A percentile compares a stretch with the other conserved stretches of the same genome.
Evolutionary conservation across 306 rosid genomes (phyloP).

Genomic region (Cucumis melo): DNA sequence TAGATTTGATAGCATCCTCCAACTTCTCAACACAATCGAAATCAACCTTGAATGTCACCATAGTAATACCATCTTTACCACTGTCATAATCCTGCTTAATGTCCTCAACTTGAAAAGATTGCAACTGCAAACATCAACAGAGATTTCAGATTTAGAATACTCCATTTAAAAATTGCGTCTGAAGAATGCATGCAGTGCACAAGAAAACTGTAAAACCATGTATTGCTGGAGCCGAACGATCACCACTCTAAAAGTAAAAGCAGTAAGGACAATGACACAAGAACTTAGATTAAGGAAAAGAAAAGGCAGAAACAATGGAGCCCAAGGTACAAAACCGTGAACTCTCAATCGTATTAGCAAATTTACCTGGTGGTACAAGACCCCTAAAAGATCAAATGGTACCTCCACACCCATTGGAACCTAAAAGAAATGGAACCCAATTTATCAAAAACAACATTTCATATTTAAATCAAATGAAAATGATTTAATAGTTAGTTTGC

Average conservation of each 20-base stretch:
- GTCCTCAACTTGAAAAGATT: slow-evolving; percentile 56
- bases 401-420: slow-evolving; percentile 87
- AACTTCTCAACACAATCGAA: slow-evolving; percentile 63
- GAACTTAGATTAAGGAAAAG: neutral
- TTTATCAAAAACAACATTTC: neutral
- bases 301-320: neutral
- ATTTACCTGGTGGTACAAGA: slow-evolving; percentile 68
- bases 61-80: slow-evolving; percentile 60
- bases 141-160: neutral
- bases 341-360: slow-evolving; percentile 5
- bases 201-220: neutral
- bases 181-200: neutral
- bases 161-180: neutral
- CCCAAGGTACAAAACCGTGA: neutral
- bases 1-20: slow-evolving; percentile 71
- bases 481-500: neutral
- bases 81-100: slow-evolving; percentile 76
- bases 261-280: neutral
- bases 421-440: slow-evolving; percentile 19
- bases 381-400: slow-evolving; percentile 67
- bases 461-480: neutral
- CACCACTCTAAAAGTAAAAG: neutral
- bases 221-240: neutral
- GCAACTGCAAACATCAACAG: slow-evolving; percentile 37
- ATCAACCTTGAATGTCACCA: slow-evolving; percentile 76